Evolutionary conservation across 2,329 filamentous ascomycete species (phyloP), one percentile per base, ranked within the genome.

Genomic region (Fusarium subtropicale): DNA sequence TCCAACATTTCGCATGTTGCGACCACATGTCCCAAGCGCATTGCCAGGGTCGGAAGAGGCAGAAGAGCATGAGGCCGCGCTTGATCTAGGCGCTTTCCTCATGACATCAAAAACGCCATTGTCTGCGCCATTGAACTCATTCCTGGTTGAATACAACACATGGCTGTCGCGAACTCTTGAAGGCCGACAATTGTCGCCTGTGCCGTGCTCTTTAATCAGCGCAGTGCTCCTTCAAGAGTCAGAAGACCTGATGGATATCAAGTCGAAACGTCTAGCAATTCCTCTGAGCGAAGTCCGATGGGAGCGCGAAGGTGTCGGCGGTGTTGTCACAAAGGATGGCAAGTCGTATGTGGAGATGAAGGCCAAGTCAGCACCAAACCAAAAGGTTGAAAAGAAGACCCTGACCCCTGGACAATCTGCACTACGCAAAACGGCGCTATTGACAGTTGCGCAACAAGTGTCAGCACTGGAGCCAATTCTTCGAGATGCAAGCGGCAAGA

Each of bases 51-150:
- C 76, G 47, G 78, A 79, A 22, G 79, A 82, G 30, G 79, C 79
- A 22, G 85, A 88, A 20, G 85, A 88, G 39, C 87, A 89, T 48
- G 88, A 92, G 61, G 85, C 86, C 36, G 91, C 91, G 1, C 84
- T 90, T 51, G 84, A 86, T 30, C 91, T 93, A 46, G 92, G 91
- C 9, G 94, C 93, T 34, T 97, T 97, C 79, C 85, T 91, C 46
- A 91, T 97, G 75, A 92, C 92, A 5, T 85, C 92, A 34, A 93
- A 93, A 73, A 97, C 93, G 1, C 92, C 93, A 0, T 91, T 97
- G 64, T 91, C 91, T 20, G 86, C 89, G 31, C 91, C 92, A 3
- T 87, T 94, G 67, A 97, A 97, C 80, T 88, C 89, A 68, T 97
- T 90, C 76, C 81, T 97, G 22, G 86, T 90, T 64, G 91, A 96